Percentiles rank a stretch among this genome's conserved stretches.
These are phyloP conservation scores for Zasmidium citrigriseum DNA, from an alignment of 2,329 filamentous ascomycete genomes.

Conservation along the genomic window DNA sequence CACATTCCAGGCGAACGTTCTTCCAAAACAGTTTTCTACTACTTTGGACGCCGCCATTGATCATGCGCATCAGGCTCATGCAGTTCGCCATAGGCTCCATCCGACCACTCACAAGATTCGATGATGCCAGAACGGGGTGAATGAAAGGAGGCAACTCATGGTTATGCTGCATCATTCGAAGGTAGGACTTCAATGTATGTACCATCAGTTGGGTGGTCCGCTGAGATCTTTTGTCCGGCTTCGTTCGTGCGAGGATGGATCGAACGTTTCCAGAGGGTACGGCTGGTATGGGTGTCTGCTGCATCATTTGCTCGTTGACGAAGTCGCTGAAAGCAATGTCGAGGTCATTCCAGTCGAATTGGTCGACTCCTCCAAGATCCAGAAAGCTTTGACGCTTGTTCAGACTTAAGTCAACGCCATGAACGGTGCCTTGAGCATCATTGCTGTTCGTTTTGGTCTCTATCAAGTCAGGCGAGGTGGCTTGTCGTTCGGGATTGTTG, in stretches of 20 bases:
- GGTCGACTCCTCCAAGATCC: not conserved
- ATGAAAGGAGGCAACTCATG: slow-evolving; percentile 47
- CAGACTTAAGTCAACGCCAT: not conserved
- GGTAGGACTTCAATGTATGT: slow-evolving; percentile 46
- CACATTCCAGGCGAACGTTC: slow-evolving; percentile 47
- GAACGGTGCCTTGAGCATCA: not conserved
- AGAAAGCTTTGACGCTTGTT: not conserved
- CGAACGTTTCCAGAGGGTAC: not conserved
- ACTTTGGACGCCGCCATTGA: slow-evolving; percentile 34
- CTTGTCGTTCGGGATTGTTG: not conserved
- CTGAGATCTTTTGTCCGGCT: slow-evolving; percentile 19
- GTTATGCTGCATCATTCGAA: slow-evolving; percentile 38
- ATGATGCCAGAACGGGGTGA: slow-evolving; percentile 36
- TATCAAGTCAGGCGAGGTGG: not conserved
- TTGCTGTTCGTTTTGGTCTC: not conserved
- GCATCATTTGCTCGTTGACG: not conserved
- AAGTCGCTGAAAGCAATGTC: not conserved
- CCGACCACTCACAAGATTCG: slow-evolving; percentile 23
- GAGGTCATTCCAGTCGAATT: not conserved
- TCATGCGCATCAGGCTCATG: slow-evolving; percentile 45
- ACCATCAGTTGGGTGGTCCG: slow-evolving; percentile 41
- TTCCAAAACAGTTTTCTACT: slow-evolving; percentile 48
- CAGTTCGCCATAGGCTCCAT: slow-evolving; percentile 45
- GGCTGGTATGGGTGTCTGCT: not conserved
- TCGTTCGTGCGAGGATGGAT: not conserved